These are phyloP conservation scores for Debaryomycetaceae sp. DNA, from an alignment of 1,139 yeast genomes.

Conservation along the genomic window DNA sequence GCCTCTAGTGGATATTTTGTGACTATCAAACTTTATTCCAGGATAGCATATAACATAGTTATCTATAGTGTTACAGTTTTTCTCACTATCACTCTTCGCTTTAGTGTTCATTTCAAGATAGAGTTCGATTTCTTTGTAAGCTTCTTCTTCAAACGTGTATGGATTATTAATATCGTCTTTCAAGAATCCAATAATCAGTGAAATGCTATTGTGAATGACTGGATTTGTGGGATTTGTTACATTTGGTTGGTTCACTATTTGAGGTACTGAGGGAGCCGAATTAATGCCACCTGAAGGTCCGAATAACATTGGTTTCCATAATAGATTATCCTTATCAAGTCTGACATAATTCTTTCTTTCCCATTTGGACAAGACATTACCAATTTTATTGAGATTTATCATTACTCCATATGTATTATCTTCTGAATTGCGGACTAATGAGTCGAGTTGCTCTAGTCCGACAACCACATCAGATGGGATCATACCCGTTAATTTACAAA, in stretches of 20 bases:
- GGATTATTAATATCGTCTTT: conserved; percentile 65
- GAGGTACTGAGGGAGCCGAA: conserved; percentile 44
- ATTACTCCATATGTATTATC: conserved; percentile 51
- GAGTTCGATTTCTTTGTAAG: conserved; percentile 37
- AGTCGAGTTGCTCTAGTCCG: conserved; percentile 75
- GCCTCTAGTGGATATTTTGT: conserved; percentile 2
- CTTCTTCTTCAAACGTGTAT: conserved; percentile 53
- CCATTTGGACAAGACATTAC: conserved; percentile 50
- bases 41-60: conserved; percentile 31
- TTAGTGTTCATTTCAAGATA: conserved; percentile 27
- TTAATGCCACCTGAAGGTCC: conserved; percentile 83
- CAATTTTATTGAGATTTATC: conserved; percentile 46
- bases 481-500: conserved; percentile 80
- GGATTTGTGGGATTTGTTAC: conserved; percentile 10
- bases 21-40: conserved; percentile 18
- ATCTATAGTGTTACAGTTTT: conserved; percentile 11
- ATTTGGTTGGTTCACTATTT: conserved; percentile 14
- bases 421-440: conserved; percentile 47
- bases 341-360: conserved; percentile 50
- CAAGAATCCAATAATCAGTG: conserved; percentile 53
- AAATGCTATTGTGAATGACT: conserved; percentile 44
- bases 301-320: conserved; percentile 82
- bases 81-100: conserved; percentile 8
- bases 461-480: conserved; percentile 81
- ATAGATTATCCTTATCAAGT: conserved; percentile 48